Percentiles rank a stretch among this genome's conserved stretches.
Conservation (phyloP, 805 yeast species). For the Priceomyces melissophilus region DNA sequence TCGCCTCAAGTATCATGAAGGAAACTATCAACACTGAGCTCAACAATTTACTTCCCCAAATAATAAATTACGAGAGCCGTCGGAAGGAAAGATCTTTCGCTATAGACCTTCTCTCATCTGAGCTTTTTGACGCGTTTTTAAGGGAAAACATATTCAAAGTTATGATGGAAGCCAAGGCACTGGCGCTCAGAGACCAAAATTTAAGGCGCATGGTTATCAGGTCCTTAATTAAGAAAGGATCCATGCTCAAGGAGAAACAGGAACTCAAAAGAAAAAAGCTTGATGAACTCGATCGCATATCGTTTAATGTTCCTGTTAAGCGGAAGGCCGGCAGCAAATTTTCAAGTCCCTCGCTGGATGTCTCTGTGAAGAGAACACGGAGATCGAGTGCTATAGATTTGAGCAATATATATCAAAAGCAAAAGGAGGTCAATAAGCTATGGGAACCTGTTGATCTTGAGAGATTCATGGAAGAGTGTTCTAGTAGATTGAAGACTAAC, state of each 20-base stretch:
- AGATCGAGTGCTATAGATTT: conserved; percentile 8
- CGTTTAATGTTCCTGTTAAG: conserved; percentile 18
- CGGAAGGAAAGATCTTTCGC: conserved; percentile 18
- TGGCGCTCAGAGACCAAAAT: conserved; percentile 24
- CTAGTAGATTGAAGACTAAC: conserved; percentile 21
- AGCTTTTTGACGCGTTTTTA: conserved; percentile 58
- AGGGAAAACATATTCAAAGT: conserved; percentile 50
- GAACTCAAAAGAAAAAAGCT: conserved; percentile 28
- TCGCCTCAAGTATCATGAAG: conserved; percentile 19
- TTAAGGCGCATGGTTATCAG: conserved; percentile 29
- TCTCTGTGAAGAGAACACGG: conserved; percentile 9
- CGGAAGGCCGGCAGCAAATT: conserved; percentile 13
- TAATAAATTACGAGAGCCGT: conserved; percentile 19
- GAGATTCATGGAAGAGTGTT: conserved; percentile 26
- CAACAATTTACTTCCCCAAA: conserved; percentile 18
- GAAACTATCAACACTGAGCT: conserved; percentile 25
- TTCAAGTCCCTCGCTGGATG: conserved; percentile 1
- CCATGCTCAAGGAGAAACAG: conserved; percentile 18
- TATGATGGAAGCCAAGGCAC: conserved; percentile 45
- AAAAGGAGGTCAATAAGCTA: conserved; percentile 32
- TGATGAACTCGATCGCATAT: conserved; percentile 24
- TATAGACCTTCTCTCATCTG: conserved; percentile 42
- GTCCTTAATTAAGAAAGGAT: conserved; percentile 27
- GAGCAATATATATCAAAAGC: conserved; percentile 21
- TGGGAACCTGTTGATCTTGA: conserved; percentile 49